phyloP scores from a whole-genome alignment of 305 asterid species.

The Plantago lanceolata region DNA sequence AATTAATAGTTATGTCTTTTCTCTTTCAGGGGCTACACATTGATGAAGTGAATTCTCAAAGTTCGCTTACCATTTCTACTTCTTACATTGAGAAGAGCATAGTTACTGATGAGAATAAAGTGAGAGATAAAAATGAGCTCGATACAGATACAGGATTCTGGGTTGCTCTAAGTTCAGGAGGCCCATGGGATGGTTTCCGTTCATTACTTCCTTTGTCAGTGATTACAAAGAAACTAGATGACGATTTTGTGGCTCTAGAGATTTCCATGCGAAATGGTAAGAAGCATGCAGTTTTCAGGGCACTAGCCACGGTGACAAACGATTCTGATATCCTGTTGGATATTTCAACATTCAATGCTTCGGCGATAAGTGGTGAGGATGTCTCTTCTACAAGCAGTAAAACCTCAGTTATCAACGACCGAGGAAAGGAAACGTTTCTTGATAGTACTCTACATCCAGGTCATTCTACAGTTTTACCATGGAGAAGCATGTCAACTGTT shows the following conservation, averaged over 20 bases:
- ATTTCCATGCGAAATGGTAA: constrained; percentile 78
- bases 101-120: constrained; percentile 44
- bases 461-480: constrained; percentile 66
- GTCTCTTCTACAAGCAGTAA: constrained; percentile 36
- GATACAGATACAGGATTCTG: constrained; percentile 82
- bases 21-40: constrained; percentile 58
- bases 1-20: constrained; percentile 21
- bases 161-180: constrained; percentile 78
- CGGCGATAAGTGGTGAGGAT: constrained; percentile 39
- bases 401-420: constrained; percentile 42
- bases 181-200: constrained; percentile 96
- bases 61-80: constrained; percentile 67
- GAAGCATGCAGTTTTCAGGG: constrained; percentile 82
- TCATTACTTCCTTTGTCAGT: constrained; percentile 87
- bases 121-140: constrained; percentile 40
- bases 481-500: constrained; percentile 71
- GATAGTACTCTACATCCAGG: constrained; percentile 51
- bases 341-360: constrained; percentile 52
- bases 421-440: constrained; percentile 36
- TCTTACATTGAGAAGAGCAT: constrained; percentile 78
- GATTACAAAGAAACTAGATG: constrained; percentile 61
- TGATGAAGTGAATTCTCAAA: constrained; percentile 43
- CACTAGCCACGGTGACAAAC: constrained; percentile 73
- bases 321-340: constrained; percentile 80
- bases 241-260: constrained; percentile 83